A percentile compares a stretch with the other conserved stretches of the same genome.
These are phyloP conservation scores for Arabidopsis arenosa DNA, from an alignment of 345 rosid species.

Conservation along the genomic window DNA sequence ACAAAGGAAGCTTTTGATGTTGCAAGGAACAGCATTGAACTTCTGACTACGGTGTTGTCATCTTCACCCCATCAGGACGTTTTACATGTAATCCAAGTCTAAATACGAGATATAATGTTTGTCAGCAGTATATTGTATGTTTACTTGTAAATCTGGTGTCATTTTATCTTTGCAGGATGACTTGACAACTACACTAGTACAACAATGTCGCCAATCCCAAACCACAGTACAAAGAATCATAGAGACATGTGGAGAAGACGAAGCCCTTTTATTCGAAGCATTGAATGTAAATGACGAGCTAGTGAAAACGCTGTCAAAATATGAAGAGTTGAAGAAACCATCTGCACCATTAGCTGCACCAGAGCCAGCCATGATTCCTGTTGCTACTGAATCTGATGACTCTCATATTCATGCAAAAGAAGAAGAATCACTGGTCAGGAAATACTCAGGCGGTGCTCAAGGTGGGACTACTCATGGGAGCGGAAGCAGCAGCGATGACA, in stretches of 20 bases:
- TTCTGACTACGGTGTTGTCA: conserved; percentile 77
- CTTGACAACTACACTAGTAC: conserved; percentile 70
- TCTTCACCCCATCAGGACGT: conserved; percentile 86
- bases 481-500: conserved; percentile 64
- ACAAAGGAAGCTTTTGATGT: conserved; percentile 91
- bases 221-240: conserved; percentile 70
- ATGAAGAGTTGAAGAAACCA: conserved; percentile 72
- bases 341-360: conserved; percentile 50
- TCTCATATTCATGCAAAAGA: conserved; percentile 60
- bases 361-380: conserved; percentile 92
- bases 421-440: conserved; percentile 62
- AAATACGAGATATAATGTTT: background rate
- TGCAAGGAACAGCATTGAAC: conserved; percentile 89
- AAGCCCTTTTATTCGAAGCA: conserved; percentile 88
- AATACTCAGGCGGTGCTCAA: conserved; percentile 56
- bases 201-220: conserved; percentile 77
- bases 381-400: conserved; percentile 72
- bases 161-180: conserved; percentile 61
- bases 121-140: background rate
- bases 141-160: background rate
- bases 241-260: conserved; percentile 81
- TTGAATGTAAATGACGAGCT: conserved; percentile 91
- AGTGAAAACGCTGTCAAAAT: conserved; percentile 72
- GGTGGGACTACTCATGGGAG: conserved; percentile 44
- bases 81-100: conserved; percentile 57